Evolutionary conservation across 1,139 yeast genomes (phyloP).

Genomic region (Nakaseomyces nivariensis): DNA sequence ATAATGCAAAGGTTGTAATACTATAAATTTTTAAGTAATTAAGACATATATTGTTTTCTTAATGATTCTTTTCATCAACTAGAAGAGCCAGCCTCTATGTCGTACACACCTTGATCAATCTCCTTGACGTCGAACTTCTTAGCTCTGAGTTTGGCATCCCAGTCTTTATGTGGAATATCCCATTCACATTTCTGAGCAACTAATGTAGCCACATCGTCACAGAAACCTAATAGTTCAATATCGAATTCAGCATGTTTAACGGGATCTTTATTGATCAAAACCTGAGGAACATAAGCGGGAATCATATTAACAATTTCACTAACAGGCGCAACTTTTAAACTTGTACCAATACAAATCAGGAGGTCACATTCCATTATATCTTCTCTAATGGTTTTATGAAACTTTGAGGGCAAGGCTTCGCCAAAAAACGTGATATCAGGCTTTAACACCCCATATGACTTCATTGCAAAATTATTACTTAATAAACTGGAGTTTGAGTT

Average conservation of each 20-base stretch:
- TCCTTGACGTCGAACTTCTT: slow-evolving; percentile 16
- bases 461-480: slow-evolving; percentile 12
- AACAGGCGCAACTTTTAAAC: slow-evolving; percentile 93
- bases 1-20: slow-evolving; percentile 1
- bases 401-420: slow-evolving; percentile 68
- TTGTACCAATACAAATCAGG: slow-evolving; percentile 82
- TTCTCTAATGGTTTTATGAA: slow-evolving; percentile 49
- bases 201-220: slow-evolving; percentile 77
- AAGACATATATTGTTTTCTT: neutral
- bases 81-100: slow-evolving; percentile 4
- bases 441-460: slow-evolving; percentile 71
- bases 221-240: slow-evolving; percentile 66
- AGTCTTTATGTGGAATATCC: slow-evolving; percentile 50
- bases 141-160: slow-evolving; percentile 18
- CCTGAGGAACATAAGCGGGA: slow-evolving; percentile 66
- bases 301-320: slow-evolving; percentile 73
- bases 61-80: neutral
- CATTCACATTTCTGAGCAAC: slow-evolving; percentile 54
- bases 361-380: slow-evolving; percentile 68
- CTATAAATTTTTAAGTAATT: neutral
- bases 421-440: slow-evolving; percentile 96
- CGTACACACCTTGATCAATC: slow-evolving; percentile 23
- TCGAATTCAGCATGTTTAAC: slow-evolving; percentile 74
- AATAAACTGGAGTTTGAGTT: neutral
- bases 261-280: slow-evolving; percentile 71